These are phyloP conservation scores for Termitomyces titanicus DNA, from an alignment of 768 basidiomycete species.

Conservation along the genomic window DNA sequence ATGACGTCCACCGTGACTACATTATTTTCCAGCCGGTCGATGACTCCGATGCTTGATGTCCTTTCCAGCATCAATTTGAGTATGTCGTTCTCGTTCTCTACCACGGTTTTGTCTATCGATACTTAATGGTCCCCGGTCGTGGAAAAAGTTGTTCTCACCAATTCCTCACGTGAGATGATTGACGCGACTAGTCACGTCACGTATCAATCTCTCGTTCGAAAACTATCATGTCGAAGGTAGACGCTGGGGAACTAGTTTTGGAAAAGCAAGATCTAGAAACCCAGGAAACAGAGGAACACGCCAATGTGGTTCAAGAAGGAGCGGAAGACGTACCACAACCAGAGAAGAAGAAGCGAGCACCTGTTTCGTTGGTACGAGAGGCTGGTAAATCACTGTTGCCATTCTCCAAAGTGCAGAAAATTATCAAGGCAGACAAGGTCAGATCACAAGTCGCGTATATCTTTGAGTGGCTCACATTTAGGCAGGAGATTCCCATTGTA, in stretches of 20 bases:
- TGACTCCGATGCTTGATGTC: neutral
- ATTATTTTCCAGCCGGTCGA: too few species aligned
- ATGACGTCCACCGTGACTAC: too few species aligned
- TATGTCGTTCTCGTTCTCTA: too few species aligned
- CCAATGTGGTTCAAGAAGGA: neutral
- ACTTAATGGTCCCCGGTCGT: too few species aligned
- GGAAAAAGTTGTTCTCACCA: too few species aligned
- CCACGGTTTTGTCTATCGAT: neutral
- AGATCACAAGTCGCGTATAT: slow-evolving; percentile 9
- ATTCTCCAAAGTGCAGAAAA: slow-evolving; percentile 74
- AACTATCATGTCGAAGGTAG: slow-evolving; percentile 8
- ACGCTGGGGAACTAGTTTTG: neutral
- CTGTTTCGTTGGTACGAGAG: slow-evolving; percentile 24
- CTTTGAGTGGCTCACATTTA: neutral
- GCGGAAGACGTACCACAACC: slow-evolving; percentile 5
- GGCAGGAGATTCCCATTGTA: slow-evolving; percentile 71
- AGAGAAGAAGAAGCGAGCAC: slow-evolving; percentile 27
- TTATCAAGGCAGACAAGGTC: slow-evolving; percentile 84
- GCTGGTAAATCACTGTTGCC: slow-evolving; percentile 74
- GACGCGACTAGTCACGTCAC: slow-evolving; percentile 18
- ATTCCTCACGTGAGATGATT: slow-evolving; percentile 4
- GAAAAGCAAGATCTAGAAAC: slow-evolving; percentile 3
- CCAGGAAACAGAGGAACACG: neutral
- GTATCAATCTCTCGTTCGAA: neutral
- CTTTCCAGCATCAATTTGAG: neutral